These are phyloP conservation scores for Globisporangium solare DNA, from an alignment of 352 stramenopile species.

Conservation along the genomic window DNA sequence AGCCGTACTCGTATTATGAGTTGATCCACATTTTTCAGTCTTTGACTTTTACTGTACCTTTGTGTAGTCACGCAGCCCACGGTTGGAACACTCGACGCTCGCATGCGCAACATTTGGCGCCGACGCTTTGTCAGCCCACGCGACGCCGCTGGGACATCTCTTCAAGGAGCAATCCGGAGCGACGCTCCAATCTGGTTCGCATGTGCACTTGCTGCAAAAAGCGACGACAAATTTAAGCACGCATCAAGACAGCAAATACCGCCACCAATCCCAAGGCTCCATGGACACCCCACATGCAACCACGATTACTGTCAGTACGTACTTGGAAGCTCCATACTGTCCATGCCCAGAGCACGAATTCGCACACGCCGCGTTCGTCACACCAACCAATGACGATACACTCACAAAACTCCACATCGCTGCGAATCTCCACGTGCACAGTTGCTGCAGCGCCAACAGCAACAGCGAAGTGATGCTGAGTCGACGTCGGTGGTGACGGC, in stretches of 20 bases:
- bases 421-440: neutral
- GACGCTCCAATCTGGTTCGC: conserved; percentile 52
- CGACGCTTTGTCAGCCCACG: conserved; percentile 80
- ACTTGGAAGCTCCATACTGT: conserved; percentile 44
- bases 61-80: conserved; percentile 53
- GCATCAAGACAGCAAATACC: no score
- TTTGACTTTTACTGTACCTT: conserved; percentile 20
- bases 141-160: conserved; percentile 59
- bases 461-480: no score
- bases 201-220: conserved; percentile 52
- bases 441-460: neutral
- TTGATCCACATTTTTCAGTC: no score
- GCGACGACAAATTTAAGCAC: neutral
- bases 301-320: conserved; percentile 2
- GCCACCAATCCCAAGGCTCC: no score
- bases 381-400: neutral
- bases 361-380: conserved; percentile 34
- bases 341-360: conserved; percentile 66
- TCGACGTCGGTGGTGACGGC: no score
- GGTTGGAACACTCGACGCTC: conserved; percentile 58
- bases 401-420: conserved; percentile 8
- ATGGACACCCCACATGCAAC: neutral
- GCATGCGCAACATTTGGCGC: conserved; percentile 48
- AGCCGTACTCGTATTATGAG: no score
- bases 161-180: conserved; percentile 68